These are phyloP conservation scores for Neurospora sp. DNA, from an alignment of 495 filamentous ascomycete species.

Conservation along the genomic window DNA sequence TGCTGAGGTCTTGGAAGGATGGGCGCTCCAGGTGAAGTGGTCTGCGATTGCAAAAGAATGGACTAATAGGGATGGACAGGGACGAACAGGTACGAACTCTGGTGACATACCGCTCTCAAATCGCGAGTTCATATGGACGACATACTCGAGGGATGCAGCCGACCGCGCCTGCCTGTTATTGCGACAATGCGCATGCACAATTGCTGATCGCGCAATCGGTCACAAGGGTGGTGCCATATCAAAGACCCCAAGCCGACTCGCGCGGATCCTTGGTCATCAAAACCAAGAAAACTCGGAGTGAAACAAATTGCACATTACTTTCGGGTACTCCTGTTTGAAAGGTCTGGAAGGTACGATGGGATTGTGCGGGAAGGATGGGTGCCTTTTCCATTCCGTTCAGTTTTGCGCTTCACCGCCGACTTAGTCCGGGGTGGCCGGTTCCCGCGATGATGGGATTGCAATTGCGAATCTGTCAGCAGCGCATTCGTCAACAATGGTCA, in stretches of 20 bases:
- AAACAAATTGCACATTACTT: neutral
- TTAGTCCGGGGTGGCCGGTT: neutral
- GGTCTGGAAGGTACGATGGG: neutral
- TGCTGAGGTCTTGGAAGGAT: neutral
- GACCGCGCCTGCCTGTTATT: neutral
- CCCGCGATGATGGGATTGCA: neutral
- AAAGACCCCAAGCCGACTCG: neutral
- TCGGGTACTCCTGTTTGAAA: neutral
- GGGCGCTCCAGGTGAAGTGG: neutral
- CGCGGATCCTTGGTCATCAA: neutral
- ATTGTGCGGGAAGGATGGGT: neutral
- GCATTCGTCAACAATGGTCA: neutral
- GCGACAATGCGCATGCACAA: neutral
- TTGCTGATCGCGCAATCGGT: constrained; percentile 25
- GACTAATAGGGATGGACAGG: neutral
- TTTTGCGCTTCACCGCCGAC: neutral
- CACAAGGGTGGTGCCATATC: constrained; percentile 23
- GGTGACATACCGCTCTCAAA: constrained; percentile 17
- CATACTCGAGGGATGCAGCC: neutral
- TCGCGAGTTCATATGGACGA: constrained; percentile 12
- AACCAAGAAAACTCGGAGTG: neutral
- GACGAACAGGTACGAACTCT: neutral
- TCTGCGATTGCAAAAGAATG: neutral
- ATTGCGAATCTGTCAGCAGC: neutral
- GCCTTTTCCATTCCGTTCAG: neutral